A percentile compares a stretch with the other conserved stretches of the same genome.
These are phyloP conservation scores for Tulasnella sp. DNA, from an alignment of 768 basidiomycete genomes.

Conservation along the genomic window DNA sequence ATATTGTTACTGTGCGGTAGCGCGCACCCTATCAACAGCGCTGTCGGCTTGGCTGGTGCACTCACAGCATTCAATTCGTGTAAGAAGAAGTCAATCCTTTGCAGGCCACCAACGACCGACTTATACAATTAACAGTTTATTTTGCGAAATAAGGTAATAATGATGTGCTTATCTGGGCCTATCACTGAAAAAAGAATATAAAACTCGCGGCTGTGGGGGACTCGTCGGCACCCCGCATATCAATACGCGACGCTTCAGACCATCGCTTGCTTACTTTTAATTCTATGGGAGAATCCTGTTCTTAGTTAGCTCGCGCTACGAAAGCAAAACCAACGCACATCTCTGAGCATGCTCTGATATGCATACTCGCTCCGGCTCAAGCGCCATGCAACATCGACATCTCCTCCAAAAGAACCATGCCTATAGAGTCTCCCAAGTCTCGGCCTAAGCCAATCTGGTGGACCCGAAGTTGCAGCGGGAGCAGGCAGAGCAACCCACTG, in stretches of 20 bases:
- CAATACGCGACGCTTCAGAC: not conserved
- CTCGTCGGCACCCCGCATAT: conserved; percentile 19
- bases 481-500: conserved; percentile 8
- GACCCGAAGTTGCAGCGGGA: not conserved
- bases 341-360: conserved; percentile 29
- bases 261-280: not conserved
- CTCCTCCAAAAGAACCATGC: not conserved
- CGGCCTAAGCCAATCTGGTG: not conserved
- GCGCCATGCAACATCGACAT: conserved; percentile 12
- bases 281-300: conserved; percentile 39
- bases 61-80: too few relatives aligned
- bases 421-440: not conserved
- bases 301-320: conserved; percentile 35
- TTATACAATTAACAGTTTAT: too few relatives aligned
- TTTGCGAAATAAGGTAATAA: too few relatives aligned
- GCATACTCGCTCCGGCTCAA: conserved; percentile 23
- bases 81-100: too few relatives aligned
- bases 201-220: conserved; percentile 29
- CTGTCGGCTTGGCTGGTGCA: too few relatives aligned
- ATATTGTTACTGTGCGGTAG: too few relatives aligned
- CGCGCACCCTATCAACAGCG: too few relatives aligned
- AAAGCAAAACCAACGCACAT: conserved; percentile 21
- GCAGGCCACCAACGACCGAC: too few relatives aligned
- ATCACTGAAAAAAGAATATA: conserved; percentile 37
- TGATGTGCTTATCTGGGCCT: too few relatives aligned